Evolutionary conservation across 2,329 filamentous ascomycete genomes (phyloP).

Genomic region (Botrytis sinoallii): DNA sequence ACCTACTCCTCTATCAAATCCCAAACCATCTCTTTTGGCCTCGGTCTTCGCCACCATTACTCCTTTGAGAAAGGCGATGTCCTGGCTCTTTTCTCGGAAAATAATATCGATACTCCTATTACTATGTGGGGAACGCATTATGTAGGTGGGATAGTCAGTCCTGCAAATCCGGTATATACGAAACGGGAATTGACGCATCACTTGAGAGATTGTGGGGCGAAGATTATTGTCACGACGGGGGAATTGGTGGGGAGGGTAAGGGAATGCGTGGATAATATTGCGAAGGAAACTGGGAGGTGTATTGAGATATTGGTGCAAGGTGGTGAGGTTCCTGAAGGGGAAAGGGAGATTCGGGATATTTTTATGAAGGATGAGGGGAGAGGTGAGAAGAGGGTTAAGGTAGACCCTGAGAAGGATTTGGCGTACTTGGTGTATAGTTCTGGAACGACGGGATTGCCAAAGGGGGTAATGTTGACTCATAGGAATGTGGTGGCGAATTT

Average conservation of each 20-base stretch:
- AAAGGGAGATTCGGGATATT: background rate
- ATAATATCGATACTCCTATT: constrained; percentile 53
- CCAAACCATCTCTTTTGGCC: constrained; percentile 1
- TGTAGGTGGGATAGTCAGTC: constrained; percentile 51
- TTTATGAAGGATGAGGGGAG: background rate
- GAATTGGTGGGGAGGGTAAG: constrained; percentile 39
- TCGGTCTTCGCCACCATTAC: constrained; percentile 40
- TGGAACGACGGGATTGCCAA: constrained; percentile 79
- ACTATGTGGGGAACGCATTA: constrained; percentile 54
- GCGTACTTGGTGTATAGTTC: constrained; percentile 74
- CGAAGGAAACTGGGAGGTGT: background rate
- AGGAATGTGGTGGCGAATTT: constrained; percentile 27
- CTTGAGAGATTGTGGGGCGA: constrained; percentile 11
- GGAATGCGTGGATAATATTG: background rate
- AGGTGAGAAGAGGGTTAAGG: background rate
- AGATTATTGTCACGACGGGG: constrained; percentile 48
- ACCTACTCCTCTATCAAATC: background rate
- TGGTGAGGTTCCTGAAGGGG: background rate
- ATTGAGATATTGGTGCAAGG: background rate
- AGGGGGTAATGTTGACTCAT: constrained; percentile 65
- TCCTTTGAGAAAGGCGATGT: constrained; percentile 48
- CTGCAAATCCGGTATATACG: constrained; percentile 52
- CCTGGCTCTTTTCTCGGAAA: constrained; percentile 52
- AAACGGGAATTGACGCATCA: constrained; percentile 40
- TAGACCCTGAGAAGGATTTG: background rate